Percentiles rank a stretch among this genome's conserved stretches.
These are phyloP conservation scores for Apiotrichum brassicae DNA, from an alignment of 1,284 basidiomycete genomes.

Conservation along the genomic window DNA sequence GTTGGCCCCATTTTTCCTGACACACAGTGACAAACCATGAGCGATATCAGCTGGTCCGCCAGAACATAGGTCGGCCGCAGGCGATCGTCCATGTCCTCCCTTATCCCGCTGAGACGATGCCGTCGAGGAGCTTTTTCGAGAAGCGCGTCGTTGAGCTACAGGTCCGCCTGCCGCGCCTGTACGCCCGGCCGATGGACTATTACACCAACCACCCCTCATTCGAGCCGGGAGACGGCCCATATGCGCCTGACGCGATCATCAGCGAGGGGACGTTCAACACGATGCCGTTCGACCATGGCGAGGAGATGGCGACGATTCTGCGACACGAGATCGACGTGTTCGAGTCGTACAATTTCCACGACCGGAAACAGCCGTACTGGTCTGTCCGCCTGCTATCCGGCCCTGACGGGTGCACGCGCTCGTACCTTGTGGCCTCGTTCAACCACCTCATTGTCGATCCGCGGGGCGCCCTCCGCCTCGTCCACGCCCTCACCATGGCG, in stretches of 20 bases:
- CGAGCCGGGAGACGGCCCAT: not conserved
- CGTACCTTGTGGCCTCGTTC: slow-evolving; percentile 6
- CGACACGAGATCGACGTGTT: not conserved
- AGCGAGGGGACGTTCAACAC: not conserved
- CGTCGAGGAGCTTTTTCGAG: slow-evolving; percentile 13
- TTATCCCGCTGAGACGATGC: slow-evolving; percentile 19
- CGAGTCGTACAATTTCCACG: not conserved
- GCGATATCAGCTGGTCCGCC: slow-evolving; percentile 26
- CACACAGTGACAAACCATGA: slow-evolving; percentile 26
- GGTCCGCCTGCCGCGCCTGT: slow-evolving; percentile 27
- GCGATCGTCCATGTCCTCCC: slow-evolving; percentile 19
- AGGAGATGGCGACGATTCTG: not conserved
- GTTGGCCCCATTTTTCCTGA: too few species aligned
- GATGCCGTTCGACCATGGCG: not conserved
- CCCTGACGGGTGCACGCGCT: slow-evolving; percentile 24
- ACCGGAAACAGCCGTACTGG: not conserved
- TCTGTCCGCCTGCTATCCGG: not conserved
- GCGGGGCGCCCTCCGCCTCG: slow-evolving; percentile 3
- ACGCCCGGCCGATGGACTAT: slow-evolving; percentile 11
- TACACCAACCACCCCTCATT: slow-evolving; percentile 4
- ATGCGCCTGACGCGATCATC: not conserved
- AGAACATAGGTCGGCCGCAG: slow-evolving; percentile 22
- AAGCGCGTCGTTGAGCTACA: slow-evolving; percentile 26
- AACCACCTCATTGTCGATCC: slow-evolving; percentile 6
- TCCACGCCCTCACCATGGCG: slow-evolving; percentile 1